Evolutionary conservation across 2,329 filamentous ascomycete genomes (phyloP).

Genomic region (Fonsecaea erecta): DNA sequence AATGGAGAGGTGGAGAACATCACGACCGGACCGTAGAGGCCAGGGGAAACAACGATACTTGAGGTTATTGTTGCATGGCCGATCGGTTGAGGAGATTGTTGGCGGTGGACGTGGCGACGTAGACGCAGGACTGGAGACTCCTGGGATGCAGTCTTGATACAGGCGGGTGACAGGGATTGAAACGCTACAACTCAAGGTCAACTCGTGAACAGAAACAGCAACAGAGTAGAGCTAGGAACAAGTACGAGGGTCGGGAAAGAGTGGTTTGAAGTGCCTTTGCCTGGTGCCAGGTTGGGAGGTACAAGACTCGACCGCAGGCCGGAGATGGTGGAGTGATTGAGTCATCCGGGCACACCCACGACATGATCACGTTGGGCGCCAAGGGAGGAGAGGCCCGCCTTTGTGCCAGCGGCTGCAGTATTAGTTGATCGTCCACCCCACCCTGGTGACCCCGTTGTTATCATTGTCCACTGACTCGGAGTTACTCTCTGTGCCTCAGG

Average conservation of each 20-base stretch:
- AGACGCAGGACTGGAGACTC: not conserved
- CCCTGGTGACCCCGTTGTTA: not conserved
- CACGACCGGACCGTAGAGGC: not conserved
- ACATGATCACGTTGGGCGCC: not conserved
- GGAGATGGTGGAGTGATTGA: constrained; percentile 2
- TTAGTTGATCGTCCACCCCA: not conserved
- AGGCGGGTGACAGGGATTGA: not conserved
- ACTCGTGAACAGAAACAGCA: not conserved
- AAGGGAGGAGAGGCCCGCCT: constrained; percentile 22
- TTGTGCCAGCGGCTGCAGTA: not conserved
- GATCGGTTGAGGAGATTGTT: not conserved
- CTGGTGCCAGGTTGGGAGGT: not conserved
- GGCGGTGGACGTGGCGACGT: not conserved
- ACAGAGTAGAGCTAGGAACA: not conserved
- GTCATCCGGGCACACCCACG: not conserved
- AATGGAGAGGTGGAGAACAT: not conserved
- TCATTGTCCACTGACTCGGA: too few species aligned
- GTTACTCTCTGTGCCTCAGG: too few species aligned
- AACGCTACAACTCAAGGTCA: not conserved
- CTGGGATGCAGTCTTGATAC: not conserved
- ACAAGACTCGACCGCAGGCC: not conserved
- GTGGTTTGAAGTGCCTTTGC: not conserved
- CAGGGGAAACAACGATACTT: not conserved
- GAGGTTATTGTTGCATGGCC: not conserved
- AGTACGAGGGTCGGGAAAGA: not conserved